Evolutionary conservation across 805 yeast genomes (phyloP).

Genomic region (Candida qinlingensis): DNA sequence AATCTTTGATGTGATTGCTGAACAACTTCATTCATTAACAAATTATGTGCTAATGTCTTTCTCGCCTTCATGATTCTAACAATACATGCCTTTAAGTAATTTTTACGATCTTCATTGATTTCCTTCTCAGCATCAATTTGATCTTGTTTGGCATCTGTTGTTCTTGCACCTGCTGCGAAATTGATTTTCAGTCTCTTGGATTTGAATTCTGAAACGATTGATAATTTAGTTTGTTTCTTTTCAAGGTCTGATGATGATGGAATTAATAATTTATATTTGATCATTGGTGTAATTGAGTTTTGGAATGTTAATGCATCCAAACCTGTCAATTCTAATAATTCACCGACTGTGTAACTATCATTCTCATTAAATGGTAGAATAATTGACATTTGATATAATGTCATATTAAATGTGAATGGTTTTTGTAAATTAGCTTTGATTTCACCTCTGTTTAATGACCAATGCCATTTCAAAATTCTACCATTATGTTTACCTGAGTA

Average conservation of each 20-base stretch:
- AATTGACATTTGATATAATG: conserved; percentile 83
- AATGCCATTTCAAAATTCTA: conserved; percentile 88
- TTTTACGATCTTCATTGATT: conserved; percentile 80
- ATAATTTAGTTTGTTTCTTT: conserved; percentile 53
- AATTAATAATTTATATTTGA: conserved; percentile 68
- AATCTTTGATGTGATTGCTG: conserved; percentile 79
- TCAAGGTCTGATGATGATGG: conserved; percentile 55
- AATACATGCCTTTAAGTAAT: conserved; percentile 85
- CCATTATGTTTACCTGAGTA: conserved; percentile 79
- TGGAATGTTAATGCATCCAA: conserved; percentile 60
- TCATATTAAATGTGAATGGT: conserved; percentile 73
- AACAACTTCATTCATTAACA: conserved; percentile 80
- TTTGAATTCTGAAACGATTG: conserved; percentile 75
- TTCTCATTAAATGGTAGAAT: conserved; percentile 74
- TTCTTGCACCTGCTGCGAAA: conserved; percentile 55
- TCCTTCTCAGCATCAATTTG: conserved; percentile 71
- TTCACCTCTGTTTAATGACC: conserved; percentile 93
- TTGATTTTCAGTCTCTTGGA: conserved; percentile 81
- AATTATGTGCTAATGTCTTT: conserved; percentile 70
- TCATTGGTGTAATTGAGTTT: conserved; percentile 73
- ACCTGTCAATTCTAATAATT: conserved; percentile 64
- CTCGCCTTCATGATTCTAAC: conserved; percentile 96
- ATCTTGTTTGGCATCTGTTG: conserved; percentile 57
- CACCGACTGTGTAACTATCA: conserved; percentile 52
- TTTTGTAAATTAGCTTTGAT: conserved; percentile 78